Evolutionary conservation across 2,329 filamentous ascomycete species (phyloP).

Genomic region (Neofusicoccum umdonicola): DNA sequence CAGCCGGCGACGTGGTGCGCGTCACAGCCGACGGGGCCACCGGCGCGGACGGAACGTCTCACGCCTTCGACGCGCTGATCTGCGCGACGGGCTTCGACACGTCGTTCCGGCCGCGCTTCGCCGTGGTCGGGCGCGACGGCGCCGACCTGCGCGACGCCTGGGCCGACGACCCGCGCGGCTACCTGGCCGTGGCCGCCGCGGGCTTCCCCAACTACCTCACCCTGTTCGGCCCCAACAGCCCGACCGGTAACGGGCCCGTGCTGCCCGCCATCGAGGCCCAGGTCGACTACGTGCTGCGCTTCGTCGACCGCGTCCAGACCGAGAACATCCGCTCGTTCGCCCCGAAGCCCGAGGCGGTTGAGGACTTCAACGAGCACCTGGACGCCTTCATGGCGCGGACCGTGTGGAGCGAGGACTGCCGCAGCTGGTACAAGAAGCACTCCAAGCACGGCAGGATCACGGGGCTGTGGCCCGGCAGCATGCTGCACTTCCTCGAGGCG

Average conservation of each 20-base stretch:
- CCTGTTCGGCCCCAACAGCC: conserved; percentile 40
- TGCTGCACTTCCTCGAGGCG: conserved; percentile 40
- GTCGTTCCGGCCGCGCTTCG: conserved; percentile 29
- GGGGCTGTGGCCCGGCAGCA: conserved; percentile 40
- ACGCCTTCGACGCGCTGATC: conserved; percentile 29
- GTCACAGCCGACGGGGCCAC: conserved; percentile 30
- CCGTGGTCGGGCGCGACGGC: conserved; percentile 40
- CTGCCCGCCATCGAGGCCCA: conserved; percentile 42
- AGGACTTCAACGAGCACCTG: conserved; percentile 51
- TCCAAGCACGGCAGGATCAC: conserved; percentile 35
- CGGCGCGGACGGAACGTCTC: conserved; percentile 24
- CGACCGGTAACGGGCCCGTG: conserved; percentile 43
- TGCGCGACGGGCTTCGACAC: conserved; percentile 35
- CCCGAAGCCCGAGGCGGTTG: conserved; percentile 47
- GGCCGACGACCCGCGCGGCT: conserved; percentile 40
- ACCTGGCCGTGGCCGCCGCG: conserved; percentile 46
- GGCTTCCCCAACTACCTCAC: conserved; percentile 47
- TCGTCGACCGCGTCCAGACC: conserved; percentile 51
- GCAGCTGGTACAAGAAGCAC: conserved; percentile 45
- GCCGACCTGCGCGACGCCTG: conserved; percentile 46
- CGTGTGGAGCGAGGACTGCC: conserved; percentile 34
- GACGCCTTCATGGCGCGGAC: conserved; percentile 35
- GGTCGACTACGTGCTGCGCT: conserved; percentile 43
- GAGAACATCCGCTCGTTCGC: conserved; percentile 47
- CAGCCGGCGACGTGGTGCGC: conserved; percentile 23